Conservation (phyloP, 805 yeast species). For the Limtongia smithiae region DNA sequence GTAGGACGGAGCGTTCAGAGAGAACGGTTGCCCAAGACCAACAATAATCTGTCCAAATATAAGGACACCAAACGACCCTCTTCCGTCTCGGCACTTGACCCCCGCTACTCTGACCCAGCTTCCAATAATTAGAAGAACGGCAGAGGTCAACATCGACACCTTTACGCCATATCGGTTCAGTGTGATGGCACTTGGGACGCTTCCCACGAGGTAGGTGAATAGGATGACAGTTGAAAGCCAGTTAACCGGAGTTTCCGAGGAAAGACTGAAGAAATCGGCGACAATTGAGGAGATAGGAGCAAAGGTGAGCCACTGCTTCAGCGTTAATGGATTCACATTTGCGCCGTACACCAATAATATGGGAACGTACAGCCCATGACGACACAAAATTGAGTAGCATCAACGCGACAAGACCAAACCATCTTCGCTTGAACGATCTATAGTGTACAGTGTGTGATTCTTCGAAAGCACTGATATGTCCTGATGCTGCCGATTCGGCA, state of each 20-base stretch:
- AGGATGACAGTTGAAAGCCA: slow-evolving; percentile 38
- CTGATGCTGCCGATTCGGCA: too few species aligned
- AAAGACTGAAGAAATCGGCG: slow-evolving; percentile 29
- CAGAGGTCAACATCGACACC: slow-evolving; percentile 30
- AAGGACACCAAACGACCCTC: slow-evolving; percentile 32
- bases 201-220: slow-evolving; percentile 32
- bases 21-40: slow-evolving; percentile 39
- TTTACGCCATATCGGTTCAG: slow-evolving; percentile 31
- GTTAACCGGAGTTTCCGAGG: slow-evolving; percentile 34
- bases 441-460: too few species aligned
- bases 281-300: slow-evolving; percentile 35
- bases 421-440: slow-evolving; percentile 35
- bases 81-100: slow-evolving; percentile 21
- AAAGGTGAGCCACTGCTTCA: slow-evolving; percentile 34
- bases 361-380: slow-evolving; percentile 35
- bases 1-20: slow-evolving; percentile 35
- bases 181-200: slow-evolving; percentile 34
- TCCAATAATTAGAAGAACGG: slow-evolving; percentile 32
- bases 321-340: not conserved
- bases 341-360: not conserved
- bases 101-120: slow-evolving; percentile 38
- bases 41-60: slow-evolving; percentile 38
- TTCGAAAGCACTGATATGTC: too few species aligned
- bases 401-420: slow-evolving; percentile 36
- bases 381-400: slow-evolving; percentile 34